These are phyloP conservation scores for Ophiocordyceps camponoti-leonardi DNA, from an alignment of 2,329 filamentous ascomycete genomes.

Conservation along the genomic window DNA sequence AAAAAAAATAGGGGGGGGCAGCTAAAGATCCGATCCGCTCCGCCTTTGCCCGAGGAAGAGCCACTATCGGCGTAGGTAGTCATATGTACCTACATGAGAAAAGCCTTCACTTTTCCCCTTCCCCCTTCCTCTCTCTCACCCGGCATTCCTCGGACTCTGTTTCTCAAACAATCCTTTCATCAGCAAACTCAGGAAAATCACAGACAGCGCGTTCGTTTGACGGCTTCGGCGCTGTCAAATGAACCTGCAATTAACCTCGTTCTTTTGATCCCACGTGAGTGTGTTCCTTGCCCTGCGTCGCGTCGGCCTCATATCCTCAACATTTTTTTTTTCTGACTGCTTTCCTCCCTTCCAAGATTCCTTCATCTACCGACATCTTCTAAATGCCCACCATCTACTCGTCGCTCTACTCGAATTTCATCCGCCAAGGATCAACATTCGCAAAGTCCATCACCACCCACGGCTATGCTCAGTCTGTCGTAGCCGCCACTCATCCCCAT, in stretches of 20 bases:
- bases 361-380: conserved; percentile 28
- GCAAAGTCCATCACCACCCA: conserved; percentile 92
- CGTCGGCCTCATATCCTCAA: neutral
- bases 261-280: conserved; percentile 47
- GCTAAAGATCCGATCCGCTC: neutral
- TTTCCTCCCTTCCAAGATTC: conserved; percentile 23
- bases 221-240: conserved; percentile 81
- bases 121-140: neutral
- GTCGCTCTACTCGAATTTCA: conserved; percentile 59
- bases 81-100: too few relatives aligned
- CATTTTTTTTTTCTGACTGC: conserved; percentile 10
- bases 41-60: neutral
- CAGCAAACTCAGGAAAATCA: neutral
- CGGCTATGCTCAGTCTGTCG: conserved; percentile 94
- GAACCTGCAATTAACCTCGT: conserved; percentile 72
- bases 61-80: too few relatives aligned
- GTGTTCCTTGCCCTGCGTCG: neutral
- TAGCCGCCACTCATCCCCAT: conserved; percentile 75
- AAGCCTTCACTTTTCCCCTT: neutral
- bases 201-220: conserved; percentile 75
- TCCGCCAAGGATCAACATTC: conserved; percentile 75
- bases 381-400: conserved; percentile 79
- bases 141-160: neutral
- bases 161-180: conserved; percentile 4
- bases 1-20: neutral